Base-by-base conservation (phyloP, 257 asterid genomes). In the Petunia axillaris region DNA sequence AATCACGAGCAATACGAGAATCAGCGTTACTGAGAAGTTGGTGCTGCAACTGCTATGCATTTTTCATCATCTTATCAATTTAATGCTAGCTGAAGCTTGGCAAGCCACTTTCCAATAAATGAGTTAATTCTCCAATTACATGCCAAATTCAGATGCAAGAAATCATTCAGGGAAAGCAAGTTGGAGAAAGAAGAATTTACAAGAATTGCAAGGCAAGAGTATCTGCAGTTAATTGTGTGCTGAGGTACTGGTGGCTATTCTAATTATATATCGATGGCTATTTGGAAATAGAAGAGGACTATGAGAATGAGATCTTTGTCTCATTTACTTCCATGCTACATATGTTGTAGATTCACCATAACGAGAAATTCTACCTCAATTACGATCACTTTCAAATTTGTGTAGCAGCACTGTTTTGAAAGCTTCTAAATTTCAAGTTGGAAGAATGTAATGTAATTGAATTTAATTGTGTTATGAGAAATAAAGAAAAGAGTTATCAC, bases 261-360 rank as follows among this genome's bases (percentile, higher is more conserved):
- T 35, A 9, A 39, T 66, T 66, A 58, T 46, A 25, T 4, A 1
- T 46, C 25, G 2, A 1, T 70, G 76, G 16, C 15, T n/a, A 68
- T n/a, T 46, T 68, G 40, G 15, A 68, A 40, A 37, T 68, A 57
- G 76, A 9, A 68, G 76, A 44, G 15, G 38, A 46, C 4, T 50
- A 70, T 70, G 77, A 70, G 41, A 40, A 70, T 70, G 77, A 70
- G 41, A 40, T 67, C 37, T 38, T 41, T 67, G 5, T 68, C 8
- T 50, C 9, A 15, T 16, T 41, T 57, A 43, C 5, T 53, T 46
- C 8, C 63, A 8, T 79, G 65, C 39, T 68, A 5, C 2, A 11
- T 38, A 11, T 73, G 73, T 58, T 44, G 1, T 11, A 57, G 58
- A 1, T 64, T 36, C 36, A 63, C 76, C 6, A 0, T 67, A 15